Evolutionary conservation across 208 protist species (phyloP).

Genomic region (Leishmania major): DNA sequence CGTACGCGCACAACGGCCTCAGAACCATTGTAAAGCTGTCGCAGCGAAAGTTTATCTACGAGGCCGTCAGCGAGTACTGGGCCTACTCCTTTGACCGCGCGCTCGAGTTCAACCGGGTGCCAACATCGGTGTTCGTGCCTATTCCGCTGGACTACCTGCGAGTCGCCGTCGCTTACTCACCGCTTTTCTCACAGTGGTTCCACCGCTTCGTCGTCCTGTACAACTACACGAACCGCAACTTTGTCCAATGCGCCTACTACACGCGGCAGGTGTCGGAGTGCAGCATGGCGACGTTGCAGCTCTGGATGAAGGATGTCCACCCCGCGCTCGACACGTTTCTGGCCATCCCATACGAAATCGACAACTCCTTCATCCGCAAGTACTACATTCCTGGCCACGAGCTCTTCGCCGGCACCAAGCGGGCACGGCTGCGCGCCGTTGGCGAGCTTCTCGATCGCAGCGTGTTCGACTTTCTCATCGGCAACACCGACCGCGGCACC

Average conservation of each 20-base stretch:
- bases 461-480: constrained; percentile 88
- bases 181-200: constrained; percentile 83
- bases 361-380: constrained; percentile 58
- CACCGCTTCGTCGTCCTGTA: constrained; percentile 67
- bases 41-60: constrained; percentile 81
- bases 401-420: constrained; percentile 53
- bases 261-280: constrained; percentile 34
- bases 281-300: constrained; percentile 66
- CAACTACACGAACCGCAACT: constrained; percentile 61
- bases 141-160: constrained; percentile 79
- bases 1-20: constrained; percentile 78
- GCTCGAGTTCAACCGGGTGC: constrained; percentile 68
- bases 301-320: constrained; percentile 90
- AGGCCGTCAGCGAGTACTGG: constrained; percentile 74
- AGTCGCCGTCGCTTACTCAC: constrained; percentile 64
- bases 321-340: constrained; percentile 67
- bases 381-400: constrained; percentile 71
- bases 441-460: constrained; percentile 77
- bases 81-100: constrained; percentile 72
- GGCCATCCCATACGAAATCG: constrained; percentile 63
- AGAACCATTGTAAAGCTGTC: constrained; percentile 82
- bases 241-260: constrained; percentile 53
- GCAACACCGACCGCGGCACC: constrained; percentile 81
- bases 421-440: constrained; percentile 59
- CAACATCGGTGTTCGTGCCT: constrained; percentile 58